These are phyloP conservation scores for Wickerhamia fluorescens DNA, from an alignment of 805 yeast genomes.

Conservation along the genomic window DNA sequence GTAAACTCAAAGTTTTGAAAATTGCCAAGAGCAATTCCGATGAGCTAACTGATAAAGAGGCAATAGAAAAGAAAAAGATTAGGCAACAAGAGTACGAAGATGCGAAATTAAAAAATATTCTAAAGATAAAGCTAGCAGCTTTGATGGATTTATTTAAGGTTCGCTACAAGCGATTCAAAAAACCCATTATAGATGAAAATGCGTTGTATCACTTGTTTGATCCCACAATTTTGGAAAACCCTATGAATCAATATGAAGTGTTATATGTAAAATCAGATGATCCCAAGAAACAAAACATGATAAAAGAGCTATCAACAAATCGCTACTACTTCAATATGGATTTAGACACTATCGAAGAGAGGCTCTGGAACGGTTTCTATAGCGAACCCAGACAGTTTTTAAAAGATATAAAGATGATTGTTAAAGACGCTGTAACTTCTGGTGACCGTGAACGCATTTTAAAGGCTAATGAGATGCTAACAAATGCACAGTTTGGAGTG, in stretches of 20 bases:
- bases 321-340: slow-evolving; percentile 80
- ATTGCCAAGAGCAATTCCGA: slow-evolving; percentile 26
- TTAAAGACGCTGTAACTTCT: slow-evolving; percentile 61
- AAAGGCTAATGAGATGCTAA: slow-evolving; percentile 89
- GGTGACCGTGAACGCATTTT: slow-evolving; percentile 80
- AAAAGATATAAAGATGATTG: slow-evolving; percentile 77
- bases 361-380: slow-evolving; percentile 95
- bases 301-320: slow-evolving; percentile 73
- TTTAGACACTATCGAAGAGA: slow-evolving; percentile 85
- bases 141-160: slow-evolving; percentile 84
- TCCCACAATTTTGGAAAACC: slow-evolving; percentile 36
- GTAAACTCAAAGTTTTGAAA: slow-evolving; percentile 37
- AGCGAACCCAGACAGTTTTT: slow-evolving; percentile 88
- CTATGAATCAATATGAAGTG: slow-evolving; percentile 29
- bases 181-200: slow-evolving; percentile 81
- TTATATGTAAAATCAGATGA: slow-evolving; percentile 41
- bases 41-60: slow-evolving; percentile 11
- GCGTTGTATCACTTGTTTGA: slow-evolving; percentile 73
- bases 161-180: slow-evolving; percentile 83
- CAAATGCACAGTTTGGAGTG: slow-evolving; percentile 91
- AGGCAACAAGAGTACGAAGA: slow-evolving; percentile 58
- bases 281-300: slow-evolving; percentile 54
- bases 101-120: slow-evolving; percentile 72
- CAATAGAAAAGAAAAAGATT: slow-evolving; percentile 34
- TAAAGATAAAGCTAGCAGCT: slow-evolving; percentile 80